These are phyloP conservation scores for Murraya paniculata DNA, from an alignment of 345 rosid genomes.

Conservation along the genomic window DNA sequence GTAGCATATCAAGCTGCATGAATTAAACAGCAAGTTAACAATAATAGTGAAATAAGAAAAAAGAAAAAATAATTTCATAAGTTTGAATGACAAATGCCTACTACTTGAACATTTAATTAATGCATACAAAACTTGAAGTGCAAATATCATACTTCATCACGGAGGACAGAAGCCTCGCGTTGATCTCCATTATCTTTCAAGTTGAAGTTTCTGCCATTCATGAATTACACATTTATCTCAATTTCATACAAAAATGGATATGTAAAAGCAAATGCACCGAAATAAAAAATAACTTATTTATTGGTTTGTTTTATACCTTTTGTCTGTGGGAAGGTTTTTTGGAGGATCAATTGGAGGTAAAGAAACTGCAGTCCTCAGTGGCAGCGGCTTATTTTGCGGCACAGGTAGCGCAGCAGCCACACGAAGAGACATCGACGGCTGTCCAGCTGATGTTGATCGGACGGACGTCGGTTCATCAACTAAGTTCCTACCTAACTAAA, in stretches of 20 bases:
- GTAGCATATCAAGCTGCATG: slow-evolving; percentile 85
- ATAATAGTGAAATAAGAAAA: slow-evolving; percentile 6
- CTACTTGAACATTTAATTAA: not conserved
- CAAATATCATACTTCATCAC: slow-evolving; percentile 69
- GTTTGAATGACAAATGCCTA: not conserved
- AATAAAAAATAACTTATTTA: not conserved
- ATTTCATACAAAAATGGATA: not conserved
- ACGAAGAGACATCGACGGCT: slow-evolving; percentile 49
- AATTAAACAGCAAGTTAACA: slow-evolving; percentile 3
- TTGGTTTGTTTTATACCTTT: slow-evolving; percentile 40
- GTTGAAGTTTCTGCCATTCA: slow-evolving; percentile 49
- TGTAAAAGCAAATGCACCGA: not conserved
- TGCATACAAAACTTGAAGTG: not conserved
- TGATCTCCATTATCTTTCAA: slow-evolving; percentile 50
- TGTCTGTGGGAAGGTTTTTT: slow-evolving; percentile 49
- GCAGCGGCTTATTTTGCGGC: slow-evolving; percentile 47
- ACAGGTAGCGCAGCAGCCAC: slow-evolving; percentile 50
- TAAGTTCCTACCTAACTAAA: slow-evolving; percentile 53
- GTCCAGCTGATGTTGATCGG: slow-evolving; percentile 60
- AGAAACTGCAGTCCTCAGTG: slow-evolving; percentile 58
- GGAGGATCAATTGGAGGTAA: slow-evolving; percentile 67
- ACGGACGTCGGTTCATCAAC: slow-evolving; percentile 43
- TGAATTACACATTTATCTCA: not conserved
- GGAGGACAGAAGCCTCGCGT: slow-evolving; percentile 87
- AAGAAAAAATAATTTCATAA: not conserved